phyloP scores from a whole-genome alignment of 306 rosid species.

The Cicer judaicum region DNA sequence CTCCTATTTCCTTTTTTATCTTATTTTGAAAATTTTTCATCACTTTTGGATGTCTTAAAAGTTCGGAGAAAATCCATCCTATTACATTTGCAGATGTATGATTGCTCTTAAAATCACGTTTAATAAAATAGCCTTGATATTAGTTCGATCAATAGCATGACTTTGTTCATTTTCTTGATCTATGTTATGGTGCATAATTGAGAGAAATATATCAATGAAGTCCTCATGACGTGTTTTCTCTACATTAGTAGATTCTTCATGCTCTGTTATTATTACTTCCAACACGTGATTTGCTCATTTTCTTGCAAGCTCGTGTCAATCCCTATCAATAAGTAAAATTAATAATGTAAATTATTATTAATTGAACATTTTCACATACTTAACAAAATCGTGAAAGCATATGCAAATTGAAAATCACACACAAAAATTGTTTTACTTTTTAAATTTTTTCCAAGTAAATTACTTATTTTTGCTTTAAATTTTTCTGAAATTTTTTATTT shows the following conservation, averaged over 20 bases:
- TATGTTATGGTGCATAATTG: not conserved
- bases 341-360: not conserved
- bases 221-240: not conserved
- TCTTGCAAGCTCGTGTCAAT: not conserved
- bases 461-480: too few relatives aligned
- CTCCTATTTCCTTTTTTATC: slow-evolving; percentile 4
- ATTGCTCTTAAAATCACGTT: not conserved
- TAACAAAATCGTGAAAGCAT: not conserved
- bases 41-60: not conserved
- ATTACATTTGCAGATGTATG: not conserved
- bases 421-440: too few relatives aligned
- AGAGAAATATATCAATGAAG: not conserved
- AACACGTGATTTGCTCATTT: not conserved
- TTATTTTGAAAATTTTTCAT: not conserved
- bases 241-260: not conserved
- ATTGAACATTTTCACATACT: not conserved
- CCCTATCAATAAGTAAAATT: not conserved
- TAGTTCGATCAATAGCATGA: not conserved
- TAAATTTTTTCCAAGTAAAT: too few relatives aligned
- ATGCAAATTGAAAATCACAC: not conserved
- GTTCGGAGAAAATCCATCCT: not conserved
- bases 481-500: too few relatives aligned
- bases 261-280: not conserved
- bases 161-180: not conserved
- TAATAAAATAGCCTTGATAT: not conserved